Percentiles rank a stretch among this genome's conserved stretches.
Evolutionary conservation across 177 flowering plant genomes (phyloP).

Genomic region (Vitis hybrid): DNA sequence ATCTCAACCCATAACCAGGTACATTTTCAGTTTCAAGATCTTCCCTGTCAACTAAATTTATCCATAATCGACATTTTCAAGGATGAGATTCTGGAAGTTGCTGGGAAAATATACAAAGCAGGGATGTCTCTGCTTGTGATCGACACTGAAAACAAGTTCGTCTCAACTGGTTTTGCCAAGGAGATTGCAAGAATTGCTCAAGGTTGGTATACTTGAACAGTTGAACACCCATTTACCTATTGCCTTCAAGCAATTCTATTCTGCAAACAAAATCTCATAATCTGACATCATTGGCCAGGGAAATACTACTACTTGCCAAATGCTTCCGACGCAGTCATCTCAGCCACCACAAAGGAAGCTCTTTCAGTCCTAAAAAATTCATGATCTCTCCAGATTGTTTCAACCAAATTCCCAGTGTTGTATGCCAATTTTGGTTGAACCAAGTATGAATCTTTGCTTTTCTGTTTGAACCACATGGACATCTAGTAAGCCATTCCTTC

Average conservation of each 20-base stretch:
- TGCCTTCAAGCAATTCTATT: background rate
- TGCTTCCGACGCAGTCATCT: slow-evolving; percentile 96
- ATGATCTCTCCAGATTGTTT: slow-evolving; percentile 22
- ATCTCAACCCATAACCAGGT: background rate
- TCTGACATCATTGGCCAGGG: slow-evolving; percentile 48
- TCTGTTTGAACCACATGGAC: no score
- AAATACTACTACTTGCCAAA: slow-evolving; percentile 96
- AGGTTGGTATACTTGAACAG: slow-evolving; percentile 40
- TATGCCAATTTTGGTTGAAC: no score
- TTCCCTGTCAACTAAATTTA: background rate
- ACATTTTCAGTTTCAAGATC: background rate
- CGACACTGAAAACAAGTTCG: slow-evolving; percentile 96
- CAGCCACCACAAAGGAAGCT: slow-evolving; percentile 91
- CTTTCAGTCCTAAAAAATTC: slow-evolving; percentile 70
- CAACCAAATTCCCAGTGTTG: no score
- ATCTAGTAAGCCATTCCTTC: no score
- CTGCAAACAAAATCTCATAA: background rate
- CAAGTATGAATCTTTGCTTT: no score
- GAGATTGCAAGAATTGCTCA: slow-evolving; percentile 95
- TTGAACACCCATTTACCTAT: background rate
- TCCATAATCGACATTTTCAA: slow-evolving; percentile 11
- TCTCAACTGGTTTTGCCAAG: slow-evolving; percentile 96
- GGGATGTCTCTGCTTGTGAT: slow-evolving; percentile 97
- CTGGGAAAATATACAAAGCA: slow-evolving; percentile 90
- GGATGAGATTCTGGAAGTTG: slow-evolving; percentile 98